A percentile compares a stretch with the other conserved stretches of the same genome.
Conservation (phyloP, 2,329 filamentous ascomycete species). For the Colletotrichum sp. region DNA sequence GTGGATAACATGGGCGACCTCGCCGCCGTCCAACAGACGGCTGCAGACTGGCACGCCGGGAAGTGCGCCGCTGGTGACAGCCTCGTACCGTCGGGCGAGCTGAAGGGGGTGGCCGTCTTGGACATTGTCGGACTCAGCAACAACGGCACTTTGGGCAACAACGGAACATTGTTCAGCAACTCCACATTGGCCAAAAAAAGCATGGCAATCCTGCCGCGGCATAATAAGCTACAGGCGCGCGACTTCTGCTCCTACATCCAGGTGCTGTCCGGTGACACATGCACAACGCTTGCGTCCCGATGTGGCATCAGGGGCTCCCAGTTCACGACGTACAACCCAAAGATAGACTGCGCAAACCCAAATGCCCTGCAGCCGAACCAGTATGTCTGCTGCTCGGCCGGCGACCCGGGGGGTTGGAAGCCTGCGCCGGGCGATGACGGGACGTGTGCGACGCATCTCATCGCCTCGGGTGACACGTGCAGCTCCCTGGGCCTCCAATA, state of each 20-base stretch:
- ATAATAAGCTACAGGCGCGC: not conserved
- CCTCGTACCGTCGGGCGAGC: not conserved
- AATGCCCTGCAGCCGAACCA: not conserved
- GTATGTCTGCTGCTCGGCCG: not conserved
- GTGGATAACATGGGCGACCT: not conserved
- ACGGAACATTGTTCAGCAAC: not conserved
- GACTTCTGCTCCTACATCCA: not conserved
- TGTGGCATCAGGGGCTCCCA: constrained; percentile 2
- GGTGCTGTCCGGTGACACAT: not conserved
- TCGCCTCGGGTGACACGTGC: not conserved
- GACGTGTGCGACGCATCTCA: not conserved
- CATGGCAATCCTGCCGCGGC: not conserved
- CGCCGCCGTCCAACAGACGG: not conserved
- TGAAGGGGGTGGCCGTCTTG: not conserved
- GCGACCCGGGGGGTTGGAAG: not conserved
- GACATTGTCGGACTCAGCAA: not conserved
- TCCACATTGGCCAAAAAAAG: not conserved
- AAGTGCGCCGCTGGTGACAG: not conserved
- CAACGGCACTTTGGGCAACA: not conserved
- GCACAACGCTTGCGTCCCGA: not conserved
- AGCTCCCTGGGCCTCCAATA: not conserved
- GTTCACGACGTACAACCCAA: not conserved
- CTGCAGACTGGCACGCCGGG: not conserved
- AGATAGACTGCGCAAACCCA: not conserved
- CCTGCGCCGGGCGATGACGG: not conserved